Evolutionary conservation across 768 basidiomycete genomes (phyloP).

Genomic region (Dictyophora rubrovolvata): DNA sequence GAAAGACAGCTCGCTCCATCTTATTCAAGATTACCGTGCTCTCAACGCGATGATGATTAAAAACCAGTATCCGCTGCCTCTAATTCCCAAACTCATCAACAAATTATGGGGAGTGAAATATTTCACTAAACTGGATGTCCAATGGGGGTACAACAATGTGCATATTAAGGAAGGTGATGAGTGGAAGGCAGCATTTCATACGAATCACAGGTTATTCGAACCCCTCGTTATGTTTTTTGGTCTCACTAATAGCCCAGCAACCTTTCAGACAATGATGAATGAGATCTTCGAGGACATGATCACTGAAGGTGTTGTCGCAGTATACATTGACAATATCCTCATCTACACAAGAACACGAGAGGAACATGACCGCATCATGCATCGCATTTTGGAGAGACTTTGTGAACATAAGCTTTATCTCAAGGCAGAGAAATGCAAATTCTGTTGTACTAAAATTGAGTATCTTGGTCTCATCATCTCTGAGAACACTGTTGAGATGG

Average conservation of each 20-base stretch:
- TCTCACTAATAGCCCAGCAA: slow-evolving; percentile 10
- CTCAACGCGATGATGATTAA: slow-evolving; percentile 18
- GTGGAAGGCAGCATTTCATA: slow-evolving; percentile 25
- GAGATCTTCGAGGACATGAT: slow-evolving; percentile 22
- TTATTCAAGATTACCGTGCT: slow-evolving; percentile 24
- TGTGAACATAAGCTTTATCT: not conserved
- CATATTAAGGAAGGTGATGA: slow-evolving; percentile 17
- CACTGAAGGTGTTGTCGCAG: slow-evolving; percentile 23
- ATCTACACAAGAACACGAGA: slow-evolving; percentile 16
- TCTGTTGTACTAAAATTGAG: not conserved
- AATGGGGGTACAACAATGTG: slow-evolving; percentile 20
- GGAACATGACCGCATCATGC: slow-evolving; percentile 5
- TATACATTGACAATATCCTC: slow-evolving; percentile 38
- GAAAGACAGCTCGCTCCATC: slow-evolving; percentile 23
- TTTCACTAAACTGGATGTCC: slow-evolving; percentile 25
- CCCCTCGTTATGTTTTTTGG: slow-evolving; percentile 24
- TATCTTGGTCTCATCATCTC: not conserved
- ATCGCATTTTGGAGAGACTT: not conserved
- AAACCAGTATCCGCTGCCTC: slow-evolving; percentile 19
- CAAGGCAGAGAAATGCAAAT: not conserved
- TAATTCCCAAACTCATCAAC: slow-evolving; percentile 21
- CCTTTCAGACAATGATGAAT: slow-evolving; percentile 20
- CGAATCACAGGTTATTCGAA: slow-evolving; percentile 17
- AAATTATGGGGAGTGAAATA: slow-evolving; percentile 10
- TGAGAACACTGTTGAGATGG: not conserved